These are phyloP conservation scores for Daldinia sp. DNA, from an alignment of 2,329 filamentous ascomycete genomes.

Conservation along the genomic window DNA sequence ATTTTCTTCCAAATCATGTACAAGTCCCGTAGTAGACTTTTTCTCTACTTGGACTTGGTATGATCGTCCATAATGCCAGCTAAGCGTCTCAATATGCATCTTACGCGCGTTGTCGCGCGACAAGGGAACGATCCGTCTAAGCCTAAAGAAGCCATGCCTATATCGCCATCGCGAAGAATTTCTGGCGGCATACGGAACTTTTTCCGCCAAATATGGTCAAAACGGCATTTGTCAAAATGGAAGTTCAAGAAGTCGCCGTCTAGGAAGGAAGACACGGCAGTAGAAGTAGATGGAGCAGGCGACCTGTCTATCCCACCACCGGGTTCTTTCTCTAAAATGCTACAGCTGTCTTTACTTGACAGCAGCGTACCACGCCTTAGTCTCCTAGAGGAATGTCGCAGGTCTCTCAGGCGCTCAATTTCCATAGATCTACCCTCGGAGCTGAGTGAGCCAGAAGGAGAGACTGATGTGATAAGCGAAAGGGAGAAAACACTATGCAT, in stretches of 20 bases:
- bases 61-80: background rate
- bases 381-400: background rate
- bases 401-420: background rate
- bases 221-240: background rate
- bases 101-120: background rate
- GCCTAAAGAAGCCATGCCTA: background rate
- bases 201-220: conserved; percentile 12
- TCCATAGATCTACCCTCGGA: background rate
- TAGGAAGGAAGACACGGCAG: background rate
- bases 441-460: background rate
- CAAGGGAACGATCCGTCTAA: background rate
- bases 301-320: background rate
- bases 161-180: background rate
- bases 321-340: background rate
- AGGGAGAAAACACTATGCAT: conserved; percentile 24
- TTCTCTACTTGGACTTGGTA: background rate
- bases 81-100: background rate
- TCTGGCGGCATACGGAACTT: background rate
- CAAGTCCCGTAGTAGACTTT: background rate
- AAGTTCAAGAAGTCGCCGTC: background rate
- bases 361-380: background rate
- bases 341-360: background rate
- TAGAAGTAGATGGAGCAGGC: background rate
- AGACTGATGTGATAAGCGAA: background rate
- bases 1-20: background rate